Evolutionary conservation across 768 basidiomycete species (phyloP).

Genomic region (Hypsizygus marmoreus): DNA sequence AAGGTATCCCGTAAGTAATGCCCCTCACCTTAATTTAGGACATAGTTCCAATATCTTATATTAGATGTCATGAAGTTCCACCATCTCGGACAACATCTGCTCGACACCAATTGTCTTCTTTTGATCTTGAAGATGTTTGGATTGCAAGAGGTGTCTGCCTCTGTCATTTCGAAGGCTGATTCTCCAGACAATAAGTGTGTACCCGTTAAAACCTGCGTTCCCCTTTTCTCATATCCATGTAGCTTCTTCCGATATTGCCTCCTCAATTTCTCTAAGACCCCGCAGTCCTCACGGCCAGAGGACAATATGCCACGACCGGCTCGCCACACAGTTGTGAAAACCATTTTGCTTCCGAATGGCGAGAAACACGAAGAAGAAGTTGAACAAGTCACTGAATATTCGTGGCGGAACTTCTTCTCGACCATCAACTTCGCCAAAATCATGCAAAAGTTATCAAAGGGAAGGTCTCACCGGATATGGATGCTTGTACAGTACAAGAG

Average conservation of each 20-base stretch:
- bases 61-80: slow-evolving; percentile 98
- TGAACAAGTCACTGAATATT: slow-evolving; percentile 91
- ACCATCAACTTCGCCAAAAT: slow-evolving; percentile 97
- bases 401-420: slow-evolving; percentile 97
- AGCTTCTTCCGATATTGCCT: slow-evolving; percentile 98
- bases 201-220: not conserved
- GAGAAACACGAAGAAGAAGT: slow-evolving; percentile 83
- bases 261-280: slow-evolving; percentile 69
- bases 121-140: slow-evolving; percentile 98
- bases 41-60: not conserved
- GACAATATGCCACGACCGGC: slow-evolving; percentile 66
- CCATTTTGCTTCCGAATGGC: slow-evolving; percentile 67
- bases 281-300: slow-evolving; percentile 58
- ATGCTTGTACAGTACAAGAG: slow-evolving; percentile 98
- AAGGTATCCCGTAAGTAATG: slow-evolving; percentile 87
- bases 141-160: slow-evolving; percentile 84
- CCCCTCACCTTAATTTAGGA: not conserved
- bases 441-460: slow-evolving; percentile 96
- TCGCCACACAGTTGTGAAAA: slow-evolving; percentile 58
- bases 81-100: slow-evolving; percentile 90
- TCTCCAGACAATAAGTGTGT: slow-evolving; percentile 79
- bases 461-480: slow-evolving; percentile 90
- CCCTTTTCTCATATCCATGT: slow-evolving; percentile 10
- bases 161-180: slow-evolving; percentile 88
- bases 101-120: slow-evolving; percentile 93